phyloP scores from a whole-genome alignment of 495 filamentous ascomycete genomes.

The Pseudoneurospora amorphoporcata region DNA sequence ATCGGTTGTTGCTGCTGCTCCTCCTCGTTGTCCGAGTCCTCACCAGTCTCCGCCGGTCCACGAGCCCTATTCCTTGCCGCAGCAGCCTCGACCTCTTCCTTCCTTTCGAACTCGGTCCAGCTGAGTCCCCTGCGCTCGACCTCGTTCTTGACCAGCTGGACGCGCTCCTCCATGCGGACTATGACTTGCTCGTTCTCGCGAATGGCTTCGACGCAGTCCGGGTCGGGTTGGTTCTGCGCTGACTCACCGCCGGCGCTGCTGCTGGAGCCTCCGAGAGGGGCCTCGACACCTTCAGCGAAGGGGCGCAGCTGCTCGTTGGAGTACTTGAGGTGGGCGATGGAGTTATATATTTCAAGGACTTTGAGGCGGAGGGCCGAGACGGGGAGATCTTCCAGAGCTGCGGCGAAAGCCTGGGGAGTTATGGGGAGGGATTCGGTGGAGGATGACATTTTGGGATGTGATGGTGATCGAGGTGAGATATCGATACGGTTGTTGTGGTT shows the following conservation, averaged over 20 bases:
- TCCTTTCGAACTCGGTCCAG: slow-evolving; percentile 51
- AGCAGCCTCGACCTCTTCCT: slow-evolving; percentile 23
- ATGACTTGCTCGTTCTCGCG: slow-evolving; percentile 70
- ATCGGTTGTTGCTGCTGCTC: slow-evolving; percentile 3
- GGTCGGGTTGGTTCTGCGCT: slow-evolving; percentile 35
- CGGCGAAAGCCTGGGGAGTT: slow-evolving; percentile 51
- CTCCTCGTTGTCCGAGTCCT: background rate
- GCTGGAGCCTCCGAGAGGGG: slow-evolving; percentile 10
- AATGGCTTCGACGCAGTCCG: slow-evolving; percentile 59
- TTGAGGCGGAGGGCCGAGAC: slow-evolving; percentile 66
- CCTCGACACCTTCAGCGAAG: slow-evolving; percentile 37
- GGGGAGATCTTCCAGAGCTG: slow-evolving; percentile 62
- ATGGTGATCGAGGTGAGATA: background rate
- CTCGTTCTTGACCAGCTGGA: slow-evolving; percentile 58
- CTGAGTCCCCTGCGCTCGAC: slow-evolving; percentile 62
- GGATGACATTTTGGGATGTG: slow-evolving; percentile 21
- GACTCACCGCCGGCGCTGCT: slow-evolving; percentile 4
- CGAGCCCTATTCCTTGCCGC: slow-evolving; percentile 1
- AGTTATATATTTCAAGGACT: slow-evolving; percentile 72
- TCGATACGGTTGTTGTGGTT: background rate
- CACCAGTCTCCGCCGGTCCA: slow-evolving; percentile 7
- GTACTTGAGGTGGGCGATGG: slow-evolving; percentile 67
- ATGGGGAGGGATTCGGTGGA: slow-evolving; percentile 46
- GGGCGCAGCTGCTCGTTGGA: slow-evolving; percentile 64
- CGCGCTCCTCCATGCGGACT: slow-evolving; percentile 58